Evolutionary conservation across 208 protist genomes (phyloP), one percentile per base, ranked within the genome.

Genomic region (Wallacemonas sp.): DNA sequence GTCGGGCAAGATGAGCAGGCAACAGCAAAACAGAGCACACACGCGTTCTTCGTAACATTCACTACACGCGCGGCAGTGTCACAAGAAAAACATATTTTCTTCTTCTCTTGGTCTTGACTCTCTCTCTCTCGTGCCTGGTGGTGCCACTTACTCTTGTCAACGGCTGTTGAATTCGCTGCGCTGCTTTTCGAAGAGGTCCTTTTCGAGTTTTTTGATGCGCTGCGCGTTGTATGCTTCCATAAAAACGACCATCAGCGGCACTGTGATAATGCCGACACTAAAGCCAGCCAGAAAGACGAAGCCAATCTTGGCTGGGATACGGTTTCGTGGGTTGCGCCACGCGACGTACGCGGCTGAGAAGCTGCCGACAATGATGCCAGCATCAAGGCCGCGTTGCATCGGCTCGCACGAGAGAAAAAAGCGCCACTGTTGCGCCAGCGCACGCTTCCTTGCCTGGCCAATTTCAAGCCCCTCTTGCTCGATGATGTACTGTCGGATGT

Each of bases 381-480:
- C 88, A 57, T 94, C 88, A 7, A 94, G 70, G 18, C 85, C 88
- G 5, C 85, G 82, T 61, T 94, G 88, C 76, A 94, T 82, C 31
- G 88, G 88, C 52, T 94, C 88, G 75, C 83, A 88, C 0, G 88
- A 89, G 0, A 94, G 65, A 54, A 92, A 94, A 55, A 94, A 94
- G 7, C 88, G 84, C 86, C 88, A 94, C 64, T 94, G 88, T 39
- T 94, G 88, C 14, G 88, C 75, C 38, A 94, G 65, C 3, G 70
- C 79, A 20, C 75, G 75, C 28, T 80, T 63, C 25, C 79, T 79
- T 3, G 68, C 25, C 38, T 92, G 72, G 5, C 88, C 88, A 62
- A 94, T 87, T 32, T 87, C 78, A 26, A 94, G 78, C 1, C 88
- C 88, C 44, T 94, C 88, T 39, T 91, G 84, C 57, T 94, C 88